phyloP scores from a whole-genome alignment of 164 flowering plant genomes.

The Macadamia tetraphylla region DNA sequence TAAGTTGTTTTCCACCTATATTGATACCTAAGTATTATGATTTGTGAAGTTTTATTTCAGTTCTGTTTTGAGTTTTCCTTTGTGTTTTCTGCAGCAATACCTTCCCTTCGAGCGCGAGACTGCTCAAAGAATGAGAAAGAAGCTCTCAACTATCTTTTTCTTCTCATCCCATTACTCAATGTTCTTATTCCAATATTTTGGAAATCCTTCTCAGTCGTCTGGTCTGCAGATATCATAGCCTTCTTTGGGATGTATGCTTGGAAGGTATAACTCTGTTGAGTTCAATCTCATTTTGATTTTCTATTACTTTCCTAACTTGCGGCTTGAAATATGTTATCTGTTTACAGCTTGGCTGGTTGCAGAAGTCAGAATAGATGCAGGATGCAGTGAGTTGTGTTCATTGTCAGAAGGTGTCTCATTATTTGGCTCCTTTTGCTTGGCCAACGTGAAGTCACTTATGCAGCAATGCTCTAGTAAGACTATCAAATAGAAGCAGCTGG shows the following conservation, averaged over 20 bases:
- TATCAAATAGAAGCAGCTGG: background rate
- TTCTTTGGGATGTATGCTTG: constrained; percentile 93
- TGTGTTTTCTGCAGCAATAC: constrained; percentile 58
- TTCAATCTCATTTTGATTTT: background rate
- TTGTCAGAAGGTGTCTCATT: background rate
- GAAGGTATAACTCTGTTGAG: constrained; percentile 56
- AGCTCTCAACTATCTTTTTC: constrained; percentile 91
- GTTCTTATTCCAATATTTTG: constrained; percentile 81
- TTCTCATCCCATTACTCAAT: constrained; percentile 75
- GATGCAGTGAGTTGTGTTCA: too few relatives aligned
- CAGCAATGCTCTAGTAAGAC: background rate
- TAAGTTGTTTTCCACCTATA: background rate
- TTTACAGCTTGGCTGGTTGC: constrained; percentile 59
- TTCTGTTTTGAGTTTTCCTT: background rate
- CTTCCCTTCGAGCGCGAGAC: constrained; percentile 96
- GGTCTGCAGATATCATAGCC: constrained; percentile 87
- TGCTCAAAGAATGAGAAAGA: constrained; percentile 97
- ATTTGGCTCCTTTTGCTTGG: background rate
- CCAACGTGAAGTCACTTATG: background rate
- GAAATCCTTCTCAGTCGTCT: constrained; percentile 89
- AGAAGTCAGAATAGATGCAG: constrained; percentile 32
- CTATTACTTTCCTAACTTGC: background rate
- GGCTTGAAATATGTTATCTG: background rate
- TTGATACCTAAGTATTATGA: background rate
- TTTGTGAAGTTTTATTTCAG: background rate